Evolutionary conservation across 805 yeast species (phyloP), one percentile per base, ranked within the genome.

Genomic region (Naumovozyma castellii): DNA sequence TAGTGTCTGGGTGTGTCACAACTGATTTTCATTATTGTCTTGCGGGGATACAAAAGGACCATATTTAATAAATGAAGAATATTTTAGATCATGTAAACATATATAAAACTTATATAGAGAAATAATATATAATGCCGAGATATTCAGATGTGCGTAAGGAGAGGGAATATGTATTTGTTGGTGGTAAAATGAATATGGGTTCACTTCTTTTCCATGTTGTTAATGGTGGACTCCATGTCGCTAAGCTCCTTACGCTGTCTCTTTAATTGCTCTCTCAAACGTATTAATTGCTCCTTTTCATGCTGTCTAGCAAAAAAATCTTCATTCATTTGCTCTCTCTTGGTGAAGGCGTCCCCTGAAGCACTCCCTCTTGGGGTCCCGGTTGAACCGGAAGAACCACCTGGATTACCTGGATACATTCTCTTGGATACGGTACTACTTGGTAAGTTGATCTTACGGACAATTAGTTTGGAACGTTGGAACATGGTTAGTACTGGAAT

Each of bases 241-340:
- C 72, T 71, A 50, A 78, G 60, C 57, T 76, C 73, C 46, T 75
- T 71, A 71, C 78, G 80, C 62, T 80, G 92, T 67, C 82, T 71
- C 64, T 80, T 76, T 62, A 87, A 72, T 57, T 81, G 75, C 61
- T 82, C 86, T 63, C 71, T 81, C 63, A 87, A 75, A 37, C 74
- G 73, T 57, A 75, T 78, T 62, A 87, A 71, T 71, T 82, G 86
- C 65, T 86, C 95, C 61, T 80, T 82, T 71, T 90, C 95, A 61
- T 83, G 95, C 68, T 85, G 80, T 67, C 77, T 84, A 65, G 87
- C 71, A 70, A 78, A 88, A 55, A 69, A 72, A 61, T 82, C 86
- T 71, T 90, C 98, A 60, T 79, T 80, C 47, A 95, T 95, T 67
- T 76, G 81, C 73, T 92, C 98, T 64, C 94, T 87, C 63, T 87